Evolutionary conservation across 352 stramenopile species (phyloP).

Genomic region (Pythium aphanidermatum): DNA sequence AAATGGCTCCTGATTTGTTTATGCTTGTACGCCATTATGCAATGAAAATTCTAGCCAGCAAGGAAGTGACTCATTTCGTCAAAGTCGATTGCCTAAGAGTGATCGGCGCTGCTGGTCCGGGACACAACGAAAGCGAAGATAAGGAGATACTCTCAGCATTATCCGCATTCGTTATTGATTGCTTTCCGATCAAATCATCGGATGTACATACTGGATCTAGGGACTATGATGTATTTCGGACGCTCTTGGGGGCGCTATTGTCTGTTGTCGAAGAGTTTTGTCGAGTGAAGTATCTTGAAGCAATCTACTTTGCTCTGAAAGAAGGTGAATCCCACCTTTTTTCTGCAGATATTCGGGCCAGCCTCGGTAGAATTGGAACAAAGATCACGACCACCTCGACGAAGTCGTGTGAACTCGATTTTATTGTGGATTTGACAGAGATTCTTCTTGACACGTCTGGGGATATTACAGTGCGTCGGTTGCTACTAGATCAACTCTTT

Average conservation of each 20-base stretch:
- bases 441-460: constrained; percentile 10
- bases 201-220: constrained; percentile 56
- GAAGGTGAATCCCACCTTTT: constrained; percentile 58
- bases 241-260: constrained; percentile 50
- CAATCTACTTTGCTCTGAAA: constrained; percentile 58
- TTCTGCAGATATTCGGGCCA: constrained; percentile 35
- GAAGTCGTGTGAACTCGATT: background rate
- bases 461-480: constrained; percentile 9
- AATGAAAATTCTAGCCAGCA: constrained; percentile 29
- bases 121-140: constrained; percentile 1
- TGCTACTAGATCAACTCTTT: constrained; percentile 17
- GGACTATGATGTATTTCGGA: constrained; percentile 55
- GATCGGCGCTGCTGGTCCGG: constrained; percentile 26
- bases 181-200: constrained; percentile 71
- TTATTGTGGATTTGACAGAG: constrained; percentile 16
- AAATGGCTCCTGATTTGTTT: no score
- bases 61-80: constrained; percentile 40
- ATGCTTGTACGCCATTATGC: constrained; percentile 30
- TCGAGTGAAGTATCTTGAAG: constrained; percentile 33
- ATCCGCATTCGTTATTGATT: constrained; percentile 48
- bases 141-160: constrained; percentile 29
- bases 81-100: constrained; percentile 54
- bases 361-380: constrained; percentile 31
- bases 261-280: constrained; percentile 48
- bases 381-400: constrained; percentile 9